Percentiles rank a stretch among this genome's conserved stretches.
phyloP scores from a whole-genome alignment of 2,329 filamentous ascomycete genomes.

The Nothophaeocryptopus gaeumannii region DNA sequence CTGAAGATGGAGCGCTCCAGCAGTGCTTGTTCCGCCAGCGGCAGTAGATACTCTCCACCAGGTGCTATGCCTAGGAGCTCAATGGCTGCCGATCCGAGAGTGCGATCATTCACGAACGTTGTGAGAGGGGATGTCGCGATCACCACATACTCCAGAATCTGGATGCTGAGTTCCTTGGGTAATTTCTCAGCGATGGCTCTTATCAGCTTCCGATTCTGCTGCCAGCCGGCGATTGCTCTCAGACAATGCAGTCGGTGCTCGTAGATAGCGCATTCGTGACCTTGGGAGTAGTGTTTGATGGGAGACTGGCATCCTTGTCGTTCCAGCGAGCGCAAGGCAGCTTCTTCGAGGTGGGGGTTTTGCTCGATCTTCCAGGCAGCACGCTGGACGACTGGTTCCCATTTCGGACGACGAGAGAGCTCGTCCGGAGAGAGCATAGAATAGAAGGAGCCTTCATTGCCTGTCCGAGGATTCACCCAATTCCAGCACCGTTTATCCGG shows the following conservation, averaged over 20 bases:
- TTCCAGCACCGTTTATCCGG: no score
- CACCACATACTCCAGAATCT: constrained; percentile 14
- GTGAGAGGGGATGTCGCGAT: constrained; percentile 6
- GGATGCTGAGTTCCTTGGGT: constrained; percentile 15
- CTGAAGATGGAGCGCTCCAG: constrained; percentile 12
- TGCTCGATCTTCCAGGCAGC: constrained; percentile 7
- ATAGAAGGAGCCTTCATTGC: not conserved
- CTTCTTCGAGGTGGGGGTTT: constrained; percentile 8
- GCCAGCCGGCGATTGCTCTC: constrained; percentile 12
- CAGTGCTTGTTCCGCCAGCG: constrained; percentile 10
- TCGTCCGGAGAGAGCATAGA: not conserved
- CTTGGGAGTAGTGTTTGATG: constrained; percentile 8
- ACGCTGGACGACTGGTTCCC: constrained; percentile 12
- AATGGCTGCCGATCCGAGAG: constrained; percentile 4
- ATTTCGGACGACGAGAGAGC: not conserved
- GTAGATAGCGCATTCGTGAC: constrained; percentile 14
- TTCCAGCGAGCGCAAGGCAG: constrained; percentile 11
- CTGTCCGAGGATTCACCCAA: no score
- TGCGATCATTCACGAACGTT: not conserved
- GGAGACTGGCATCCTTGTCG: constrained; percentile 16
- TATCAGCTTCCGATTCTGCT: constrained; percentile 9
- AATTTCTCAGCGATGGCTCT: constrained; percentile 10
- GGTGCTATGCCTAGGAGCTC: constrained; percentile 9
- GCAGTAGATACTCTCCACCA: constrained; percentile 2
- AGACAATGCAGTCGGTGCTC: constrained; percentile 11